Conservation (phyloP, 2,329 filamentous ascomycete genomes). For the Fusarium azukiicola region DNA sequence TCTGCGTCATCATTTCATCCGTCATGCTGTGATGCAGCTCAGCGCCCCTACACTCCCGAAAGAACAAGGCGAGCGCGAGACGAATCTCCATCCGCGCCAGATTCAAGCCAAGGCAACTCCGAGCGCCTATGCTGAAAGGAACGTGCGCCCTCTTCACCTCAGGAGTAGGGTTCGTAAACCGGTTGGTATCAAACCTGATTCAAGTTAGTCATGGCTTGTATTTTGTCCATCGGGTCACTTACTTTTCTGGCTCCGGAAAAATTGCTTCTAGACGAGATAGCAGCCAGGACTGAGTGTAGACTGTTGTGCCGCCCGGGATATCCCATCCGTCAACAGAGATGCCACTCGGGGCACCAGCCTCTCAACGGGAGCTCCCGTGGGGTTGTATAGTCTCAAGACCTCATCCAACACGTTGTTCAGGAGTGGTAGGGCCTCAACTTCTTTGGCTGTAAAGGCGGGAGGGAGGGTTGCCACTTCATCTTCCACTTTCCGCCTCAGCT, state of each 20-base stretch:
- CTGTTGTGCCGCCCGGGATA: slow-evolving; percentile 1
- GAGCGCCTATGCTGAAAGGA: slow-evolving; percentile 12
- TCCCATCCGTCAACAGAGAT: background rate
- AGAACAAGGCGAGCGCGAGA: background rate
- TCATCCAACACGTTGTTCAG: slow-evolving; percentile 1
- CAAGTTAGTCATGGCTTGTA: background rate
- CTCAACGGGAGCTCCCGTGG: slow-evolving; percentile 7
- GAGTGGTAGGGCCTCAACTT: background rate
- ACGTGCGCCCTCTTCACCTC: background rate
- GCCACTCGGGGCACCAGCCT: background rate
- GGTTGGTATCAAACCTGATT: background rate
- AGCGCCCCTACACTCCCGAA: background rate
- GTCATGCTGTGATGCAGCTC: background rate
- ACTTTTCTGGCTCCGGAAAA: slow-evolving; percentile 5
- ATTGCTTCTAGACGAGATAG: background rate
- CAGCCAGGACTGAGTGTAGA: slow-evolving; percentile 1
- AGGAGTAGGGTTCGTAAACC: background rate
- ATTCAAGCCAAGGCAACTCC: slow-evolving; percentile 7
- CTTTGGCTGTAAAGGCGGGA: background rate
- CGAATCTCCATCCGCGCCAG: slow-evolving; percentile 14
- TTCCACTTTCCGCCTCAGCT: background rate
- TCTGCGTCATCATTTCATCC: slow-evolving; percentile 11
- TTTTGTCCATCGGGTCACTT: background rate
- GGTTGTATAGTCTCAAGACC: slow-evolving; percentile 7
- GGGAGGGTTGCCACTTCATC: slow-evolving; percentile 7